A percentile compares a stretch with the other conserved stretches of the same genome.
phyloP scores from a whole-genome alignment of 2,329 filamentous ascomycete species.

The Curvularia verruculosa region DNA sequence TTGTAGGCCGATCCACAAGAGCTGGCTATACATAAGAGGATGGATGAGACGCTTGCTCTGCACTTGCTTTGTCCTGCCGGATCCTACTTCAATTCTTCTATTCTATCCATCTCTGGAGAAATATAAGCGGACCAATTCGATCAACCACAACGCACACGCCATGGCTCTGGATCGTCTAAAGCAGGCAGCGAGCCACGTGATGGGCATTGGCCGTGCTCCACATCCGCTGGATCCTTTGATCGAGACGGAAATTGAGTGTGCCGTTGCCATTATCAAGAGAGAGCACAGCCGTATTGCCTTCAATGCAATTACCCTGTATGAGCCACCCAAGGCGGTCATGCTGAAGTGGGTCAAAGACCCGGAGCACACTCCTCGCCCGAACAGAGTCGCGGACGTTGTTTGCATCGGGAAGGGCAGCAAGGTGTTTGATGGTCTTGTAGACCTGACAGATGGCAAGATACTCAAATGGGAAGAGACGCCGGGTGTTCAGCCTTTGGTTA shows the following conservation, averaged over 20 bases:
- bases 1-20: neutral
- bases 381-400: conserved; percentile 79
- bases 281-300: conserved; percentile 75
- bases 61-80: neutral
- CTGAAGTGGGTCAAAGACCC: conserved; percentile 75
- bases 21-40: conserved; percentile 1
- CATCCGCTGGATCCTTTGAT: conserved; percentile 82
- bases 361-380: conserved; percentile 64
- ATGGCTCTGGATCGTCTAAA: conserved; percentile 69
- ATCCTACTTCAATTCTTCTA: neutral
- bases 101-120: neutral
- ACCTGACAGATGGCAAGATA: conserved; percentile 70
- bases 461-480: conserved; percentile 75
- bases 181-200: conserved; percentile 67
- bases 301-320: conserved; percentile 83
- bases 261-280: conserved; percentile 70
- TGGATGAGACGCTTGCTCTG: conserved; percentile 1
- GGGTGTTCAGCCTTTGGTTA: conserved; percentile 78
- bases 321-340: conserved; percentile 87
- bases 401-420: conserved; percentile 78
- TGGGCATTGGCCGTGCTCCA: conserved; percentile 58
- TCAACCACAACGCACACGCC: conserved; percentile 20
- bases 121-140: neutral
- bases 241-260: conserved; percentile 72
- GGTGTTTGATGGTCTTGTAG: conserved; percentile 81